Base-by-base conservation (phyloP, 805 yeast genomes). In the Yarrowia divulgata region DNA sequence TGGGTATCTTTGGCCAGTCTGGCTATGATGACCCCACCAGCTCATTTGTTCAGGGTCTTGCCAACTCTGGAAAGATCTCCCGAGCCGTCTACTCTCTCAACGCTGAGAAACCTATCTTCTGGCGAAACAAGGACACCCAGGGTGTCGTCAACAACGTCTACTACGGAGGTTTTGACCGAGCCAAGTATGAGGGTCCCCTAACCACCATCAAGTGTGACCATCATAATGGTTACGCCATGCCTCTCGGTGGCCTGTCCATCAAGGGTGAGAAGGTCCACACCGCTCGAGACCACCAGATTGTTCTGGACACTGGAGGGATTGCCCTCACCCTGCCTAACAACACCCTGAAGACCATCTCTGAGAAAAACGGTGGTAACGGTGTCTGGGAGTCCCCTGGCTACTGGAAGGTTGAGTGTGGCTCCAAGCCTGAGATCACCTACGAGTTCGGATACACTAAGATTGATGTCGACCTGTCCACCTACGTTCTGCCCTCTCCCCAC, bases 1-100 rank as follows among this genome's bases (percentile, higher is more conserved):
- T 48, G 18, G 55, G 55, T n/a, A 49, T 49, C 18, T 49, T 49
- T 9, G 55, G 55, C 55, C 55, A 49, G 55, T 49, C 55, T 32
- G 55, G 39, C 5, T 8, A 16, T 0, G 55, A 49, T 10, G 55
- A 49, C 8, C 55, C 55, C 55, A 49, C 37, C 6, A 8, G 3
- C 13, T 32, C 39, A 3, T 49, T 49, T 9, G 55, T 49, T 10
- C 37, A 49, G 19, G 55, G 55, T 49, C 55, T 49, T n/a, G 37
- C 39, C 8, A 1, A 49, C 18, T 8, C 37, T n/a, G 55, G 55
- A 14, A 49, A 49, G 55, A 49, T 49, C 23, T 5, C 39, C 9
- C 55, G 55, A 32, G 55, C 55, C 12, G 19, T 49, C 8, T 49
- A 49, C 55, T 49, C 55, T 10, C 39, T 49, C 23, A 32, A 49